phyloP scores from a whole-genome alignment of 2,329 filamentous ascomycete genomes.

The Alternaria burnsii region DNA sequence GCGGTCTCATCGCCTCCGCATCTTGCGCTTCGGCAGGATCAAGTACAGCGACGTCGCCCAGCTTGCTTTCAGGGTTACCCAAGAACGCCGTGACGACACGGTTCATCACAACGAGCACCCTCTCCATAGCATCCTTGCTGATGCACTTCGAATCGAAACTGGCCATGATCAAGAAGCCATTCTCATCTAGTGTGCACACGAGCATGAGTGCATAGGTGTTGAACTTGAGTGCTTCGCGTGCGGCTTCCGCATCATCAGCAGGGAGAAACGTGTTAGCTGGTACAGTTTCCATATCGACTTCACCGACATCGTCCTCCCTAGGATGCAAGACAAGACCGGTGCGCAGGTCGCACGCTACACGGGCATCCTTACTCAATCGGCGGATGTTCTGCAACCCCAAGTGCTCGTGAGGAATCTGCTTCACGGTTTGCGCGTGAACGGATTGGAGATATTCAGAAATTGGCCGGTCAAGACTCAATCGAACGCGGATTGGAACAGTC shows the following conservation, averaged over 20 bases:
- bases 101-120: slow-evolving; percentile 62
- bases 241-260: slow-evolving; percentile 64
- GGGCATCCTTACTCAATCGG: slow-evolving; percentile 45
- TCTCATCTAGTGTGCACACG: slow-evolving; percentile 67
- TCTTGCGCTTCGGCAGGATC: slow-evolving; percentile 41
- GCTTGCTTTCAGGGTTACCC: slow-evolving; percentile 45
- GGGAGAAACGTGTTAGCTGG: slow-evolving; percentile 64
- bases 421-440: slow-evolving; percentile 65
- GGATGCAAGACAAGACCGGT: slow-evolving; percentile 52
- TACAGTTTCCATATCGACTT: slow-evolving; percentile 24
- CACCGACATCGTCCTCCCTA: slow-evolving; percentile 39
- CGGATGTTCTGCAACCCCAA: slow-evolving; percentile 69
- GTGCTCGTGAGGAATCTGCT: slow-evolving; percentile 71
- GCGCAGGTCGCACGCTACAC: slow-evolving; percentile 46
- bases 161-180: slow-evolving; percentile 67
- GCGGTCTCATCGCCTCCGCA: slow-evolving; percentile 35
- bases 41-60: slow-evolving; percentile 41
- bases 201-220: slow-evolving; percentile 70
- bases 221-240: slow-evolving; percentile 66
- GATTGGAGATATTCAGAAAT: slow-evolving; percentile 63
- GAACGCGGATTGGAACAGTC: slow-evolving; percentile 65
- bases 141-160: slow-evolving; percentile 72
- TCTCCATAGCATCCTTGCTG: slow-evolving; percentile 60
- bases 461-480: slow-evolving; percentile 53
- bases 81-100: slow-evolving; percentile 62